Conservation (phyloP, 2,329 filamentous ascomycete genomes). For the Xylaria digitata region DNA sequence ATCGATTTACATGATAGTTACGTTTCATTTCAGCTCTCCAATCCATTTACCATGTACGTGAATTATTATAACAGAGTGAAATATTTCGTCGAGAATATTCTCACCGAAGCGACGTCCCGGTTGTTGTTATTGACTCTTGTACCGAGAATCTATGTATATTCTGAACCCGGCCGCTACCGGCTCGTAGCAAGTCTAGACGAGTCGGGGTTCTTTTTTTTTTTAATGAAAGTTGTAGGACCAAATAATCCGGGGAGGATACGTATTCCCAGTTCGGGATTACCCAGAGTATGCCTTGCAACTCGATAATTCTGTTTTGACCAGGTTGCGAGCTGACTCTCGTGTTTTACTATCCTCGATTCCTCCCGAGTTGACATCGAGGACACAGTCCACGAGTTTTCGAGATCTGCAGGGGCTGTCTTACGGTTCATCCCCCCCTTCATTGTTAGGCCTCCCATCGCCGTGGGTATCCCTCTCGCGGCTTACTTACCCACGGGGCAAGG, state of each 20-base stretch:
- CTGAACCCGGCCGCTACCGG: conserved; percentile 1
- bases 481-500: conserved; percentile 23
- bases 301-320: conserved; percentile 4
- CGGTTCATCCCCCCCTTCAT: conserved; percentile 4
- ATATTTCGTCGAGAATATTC: conserved; percentile 15
- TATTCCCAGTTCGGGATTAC: not conserved
- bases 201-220: not conserved
- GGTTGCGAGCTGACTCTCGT: conserved; percentile 22
- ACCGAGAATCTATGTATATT: conserved; percentile 3
- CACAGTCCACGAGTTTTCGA: conserved; percentile 1
- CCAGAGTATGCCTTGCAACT: not conserved
- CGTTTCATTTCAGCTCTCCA: conserved; percentile 25
- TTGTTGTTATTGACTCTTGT: not conserved
- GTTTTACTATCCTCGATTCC: conserved; percentile 3
- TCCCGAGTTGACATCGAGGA: conserved; percentile 15
- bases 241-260: not conserved
- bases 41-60: not conserved
- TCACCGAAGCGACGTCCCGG: conserved; percentile 17
- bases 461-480: conserved; percentile 10
- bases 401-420: conserved; percentile 32
- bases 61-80: conserved; percentile 9
- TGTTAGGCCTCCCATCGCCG: conserved; percentile 6
- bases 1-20: conserved; percentile 25
- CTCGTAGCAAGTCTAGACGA: conserved; percentile 17
- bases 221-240: conserved; percentile 3